Conservation (phyloP, 805 yeast species). For the Candida broadrunensis region DNA sequence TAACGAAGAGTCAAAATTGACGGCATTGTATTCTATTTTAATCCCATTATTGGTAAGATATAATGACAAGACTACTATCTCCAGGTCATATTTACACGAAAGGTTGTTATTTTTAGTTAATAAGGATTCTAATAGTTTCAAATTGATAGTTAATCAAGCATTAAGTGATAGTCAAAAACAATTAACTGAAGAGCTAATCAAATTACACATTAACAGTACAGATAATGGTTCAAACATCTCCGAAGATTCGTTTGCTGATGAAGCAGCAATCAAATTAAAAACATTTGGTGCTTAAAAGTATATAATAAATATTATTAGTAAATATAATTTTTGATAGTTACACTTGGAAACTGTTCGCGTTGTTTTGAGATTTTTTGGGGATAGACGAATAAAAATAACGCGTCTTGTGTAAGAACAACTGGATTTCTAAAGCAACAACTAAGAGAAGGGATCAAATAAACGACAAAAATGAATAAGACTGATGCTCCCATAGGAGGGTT, state of each 20-base stretch:
- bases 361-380: too few relatives aligned
- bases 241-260: slow-evolving; percentile 6
- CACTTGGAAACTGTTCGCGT: too few relatives aligned
- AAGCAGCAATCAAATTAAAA: slow-evolving; percentile 16
- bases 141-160: slow-evolving; percentile 36
- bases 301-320: neutral
- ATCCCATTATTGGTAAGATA: slow-evolving; percentile 35
- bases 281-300: slow-evolving; percentile 17
- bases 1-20: slow-evolving; percentile 23
- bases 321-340: too few relatives aligned
- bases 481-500: neutral
- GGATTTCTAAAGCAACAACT: too few relatives aligned
- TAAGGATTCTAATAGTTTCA: slow-evolving; percentile 46
- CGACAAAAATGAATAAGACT: neutral
- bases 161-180: slow-evolving; percentile 40
- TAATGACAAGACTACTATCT: slow-evolving; percentile 14
- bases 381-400: too few relatives aligned
- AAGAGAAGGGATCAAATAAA: too few relatives aligned
- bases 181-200: slow-evolving; percentile 43
- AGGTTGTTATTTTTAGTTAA: slow-evolving; percentile 47
- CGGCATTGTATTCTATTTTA: slow-evolving; percentile 27
- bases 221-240: slow-evolving; percentile 1
- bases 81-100: slow-evolving; percentile 40
- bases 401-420: too few relatives aligned
- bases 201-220: slow-evolving; percentile 11